These are phyloP conservation scores for Lentinula raphanica DNA, from an alignment of 768 basidiomycete genomes.

Conservation along the genomic window DNA sequence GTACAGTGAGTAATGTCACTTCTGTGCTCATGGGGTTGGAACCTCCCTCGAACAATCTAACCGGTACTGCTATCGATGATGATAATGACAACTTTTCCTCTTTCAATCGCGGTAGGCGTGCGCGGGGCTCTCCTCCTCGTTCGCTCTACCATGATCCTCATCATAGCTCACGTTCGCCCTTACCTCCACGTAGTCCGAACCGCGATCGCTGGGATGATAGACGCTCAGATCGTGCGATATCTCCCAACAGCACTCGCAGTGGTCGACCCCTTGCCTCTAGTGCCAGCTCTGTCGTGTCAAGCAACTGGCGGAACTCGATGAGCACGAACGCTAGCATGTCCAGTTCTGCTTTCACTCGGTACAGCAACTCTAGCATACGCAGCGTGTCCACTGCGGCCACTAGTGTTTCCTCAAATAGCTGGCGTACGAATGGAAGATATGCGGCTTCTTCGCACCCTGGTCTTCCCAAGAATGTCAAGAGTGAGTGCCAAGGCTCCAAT, in stretches of 20 bases:
- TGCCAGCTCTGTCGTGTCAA: slow-evolving; percentile 57
- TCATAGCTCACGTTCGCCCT: slow-evolving; percentile 11
- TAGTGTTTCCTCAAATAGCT: slow-evolving; percentile 69
- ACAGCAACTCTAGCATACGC: slow-evolving; percentile 68
- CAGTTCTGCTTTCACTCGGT: slow-evolving; percentile 70
- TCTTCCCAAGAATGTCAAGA: slow-evolving; percentile 73
- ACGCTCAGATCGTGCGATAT: slow-evolving; percentile 39
- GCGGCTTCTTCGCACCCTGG: slow-evolving; percentile 18
- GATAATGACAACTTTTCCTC: slow-evolving; percentile 38
- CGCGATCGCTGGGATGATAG: slow-evolving; percentile 23
- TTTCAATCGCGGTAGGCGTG: slow-evolving; percentile 47
- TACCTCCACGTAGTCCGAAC: slow-evolving; percentile 1
- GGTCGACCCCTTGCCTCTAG: slow-evolving; percentile 48
- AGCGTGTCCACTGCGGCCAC: slow-evolving; percentile 81
- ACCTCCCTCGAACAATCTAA: slow-evolving; percentile 31
- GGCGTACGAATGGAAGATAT: slow-evolving; percentile 48
- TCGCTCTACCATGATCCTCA: slow-evolving; percentile 12
- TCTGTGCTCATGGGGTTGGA: slow-evolving; percentile 69
- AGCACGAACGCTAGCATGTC: slow-evolving; percentile 69
- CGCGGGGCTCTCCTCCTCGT: slow-evolving; percentile 14
- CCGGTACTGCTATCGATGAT: slow-evolving; percentile 14
- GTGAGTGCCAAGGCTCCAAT: slow-evolving; percentile 39
- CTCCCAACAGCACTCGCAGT: slow-evolving; percentile 58
- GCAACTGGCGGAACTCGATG: slow-evolving; percentile 77
- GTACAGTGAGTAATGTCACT: slow-evolving; percentile 75